phyloP scores from a whole-genome alignment of 2,329 filamentous ascomycete genomes.

The Alternaria panax region DNA sequence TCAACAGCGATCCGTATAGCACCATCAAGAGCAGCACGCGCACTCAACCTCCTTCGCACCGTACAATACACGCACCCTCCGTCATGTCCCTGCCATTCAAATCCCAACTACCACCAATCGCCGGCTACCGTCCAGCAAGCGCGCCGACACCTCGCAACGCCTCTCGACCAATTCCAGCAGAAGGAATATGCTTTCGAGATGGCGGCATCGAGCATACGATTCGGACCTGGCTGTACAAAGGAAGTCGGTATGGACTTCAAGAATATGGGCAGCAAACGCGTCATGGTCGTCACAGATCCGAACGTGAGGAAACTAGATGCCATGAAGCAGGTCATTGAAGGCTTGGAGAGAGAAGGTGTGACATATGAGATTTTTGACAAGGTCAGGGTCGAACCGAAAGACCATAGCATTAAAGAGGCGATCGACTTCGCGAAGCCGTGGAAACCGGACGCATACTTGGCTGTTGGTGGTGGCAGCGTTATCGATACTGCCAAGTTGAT shows the following conservation, averaged over 20 bases:
- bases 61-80: conserved; percentile 90
- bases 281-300: conserved; percentile 89
- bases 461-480: conserved; percentile 89
- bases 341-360: conserved; percentile 78
- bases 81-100: conserved; percentile 94
- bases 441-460: conserved; percentile 85
- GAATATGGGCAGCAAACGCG: conserved; percentile 85
- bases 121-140: conserved; percentile 58
- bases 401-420: conserved; percentile 87
- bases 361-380: conserved; percentile 82
- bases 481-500: conserved; percentile 99
- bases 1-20: conserved; percentile 40
- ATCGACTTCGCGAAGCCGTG: conserved; percentile 86
- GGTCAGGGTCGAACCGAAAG: conserved; percentile 89
- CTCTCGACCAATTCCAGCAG: conserved; percentile 72
- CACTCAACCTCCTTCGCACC: conserved; percentile 79
- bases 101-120: conserved; percentile 73
- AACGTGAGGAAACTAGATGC: conserved; percentile 84
- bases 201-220: conserved; percentile 93
- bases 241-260: conserved; percentile 98
- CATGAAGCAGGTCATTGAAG: conserved; percentile 88
- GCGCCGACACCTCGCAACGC: conserved; percentile 74
- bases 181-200: conserved; percentile 99
- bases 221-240: conserved; percentile 89
- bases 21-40: conserved; percentile 63